These are phyloP conservation scores for Ascochyta pisi DNA, from an alignment of 2,329 filamentous ascomycete genomes.

Conservation along the genomic window DNA sequence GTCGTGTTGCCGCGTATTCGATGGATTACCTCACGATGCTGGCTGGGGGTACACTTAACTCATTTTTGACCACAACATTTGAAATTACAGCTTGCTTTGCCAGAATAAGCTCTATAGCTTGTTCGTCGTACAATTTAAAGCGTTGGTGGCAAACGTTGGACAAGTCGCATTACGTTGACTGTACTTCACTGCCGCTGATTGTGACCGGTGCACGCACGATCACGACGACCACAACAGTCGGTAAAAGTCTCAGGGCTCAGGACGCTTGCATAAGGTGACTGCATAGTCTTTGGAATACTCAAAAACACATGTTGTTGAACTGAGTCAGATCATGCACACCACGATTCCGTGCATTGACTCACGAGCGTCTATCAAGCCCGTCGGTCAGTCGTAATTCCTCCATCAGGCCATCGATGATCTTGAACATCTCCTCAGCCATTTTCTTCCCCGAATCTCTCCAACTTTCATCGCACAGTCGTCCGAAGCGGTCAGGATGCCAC, in stretches of 20 bases:
- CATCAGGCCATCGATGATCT: constrained; percentile 42
- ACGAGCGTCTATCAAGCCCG: not conserved
- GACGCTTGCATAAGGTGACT: not conserved
- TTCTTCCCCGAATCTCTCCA: constrained; percentile 42
- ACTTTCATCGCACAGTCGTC: constrained; percentile 39
- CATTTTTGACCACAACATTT: not conserved
- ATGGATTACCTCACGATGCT: constrained; percentile 6
- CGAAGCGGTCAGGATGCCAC: constrained; percentile 50
- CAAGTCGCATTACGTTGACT: not conserved
- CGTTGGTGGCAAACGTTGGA: not conserved
- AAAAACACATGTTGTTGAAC: not conserved
- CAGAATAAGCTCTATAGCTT: not conserved
- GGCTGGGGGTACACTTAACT: not conserved
- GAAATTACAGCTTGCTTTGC: too few relatives aligned
- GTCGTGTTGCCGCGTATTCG: constrained; percentile 4
- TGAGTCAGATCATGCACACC: not conserved
- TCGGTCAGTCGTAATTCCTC: constrained; percentile 19
- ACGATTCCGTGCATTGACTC: not conserved
- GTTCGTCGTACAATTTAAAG: not conserved
- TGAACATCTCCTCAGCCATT: constrained; percentile 48
- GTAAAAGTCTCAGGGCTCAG: not conserved
- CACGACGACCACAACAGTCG: not conserved
- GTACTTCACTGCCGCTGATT: not conserved
- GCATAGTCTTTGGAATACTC: not conserved
- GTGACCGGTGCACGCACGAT: not conserved